These are phyloP conservation scores for Yarrowia porcina DNA, from an alignment of 805 yeast species.

Conservation along the genomic window DNA sequence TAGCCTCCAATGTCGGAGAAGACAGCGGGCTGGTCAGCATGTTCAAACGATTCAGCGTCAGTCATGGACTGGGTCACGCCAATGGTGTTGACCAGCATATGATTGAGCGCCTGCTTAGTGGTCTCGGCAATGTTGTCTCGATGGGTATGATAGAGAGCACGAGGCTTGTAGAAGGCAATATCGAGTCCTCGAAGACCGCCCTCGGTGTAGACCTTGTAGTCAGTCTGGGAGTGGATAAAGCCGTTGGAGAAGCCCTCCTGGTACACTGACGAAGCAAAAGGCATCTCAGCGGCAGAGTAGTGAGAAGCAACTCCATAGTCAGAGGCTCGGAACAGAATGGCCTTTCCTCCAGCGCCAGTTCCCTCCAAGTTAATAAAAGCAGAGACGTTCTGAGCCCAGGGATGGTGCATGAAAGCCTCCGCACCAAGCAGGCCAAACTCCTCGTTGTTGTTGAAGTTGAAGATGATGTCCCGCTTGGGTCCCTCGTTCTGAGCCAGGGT, in stretches of 20 bases:
- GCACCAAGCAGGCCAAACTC: constrained; percentile 89
- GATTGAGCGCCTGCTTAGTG: constrained; percentile 70
- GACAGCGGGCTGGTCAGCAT: constrained; percentile 44
- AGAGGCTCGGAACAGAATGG: constrained; percentile 78
- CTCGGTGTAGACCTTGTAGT: constrained; percentile 64
- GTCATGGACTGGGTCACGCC: constrained; percentile 55
- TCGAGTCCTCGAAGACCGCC: constrained; percentile 81
- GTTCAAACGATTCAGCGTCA: constrained; percentile 37
- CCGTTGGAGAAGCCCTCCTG: constrained; percentile 82
- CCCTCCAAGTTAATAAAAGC: constrained; percentile 80
- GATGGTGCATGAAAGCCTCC: constrained; percentile 63
- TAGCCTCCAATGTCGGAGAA: constrained; percentile 63
- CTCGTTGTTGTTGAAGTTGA: constrained; percentile 87
- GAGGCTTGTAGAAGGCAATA: constrained; percentile 82
- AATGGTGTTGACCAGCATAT: constrained; percentile 71
- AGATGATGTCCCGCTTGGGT: constrained; percentile 68
- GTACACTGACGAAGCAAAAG: constrained; percentile 75
- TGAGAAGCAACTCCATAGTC: constrained; percentile 67
- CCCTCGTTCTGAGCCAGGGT: constrained; percentile 38
- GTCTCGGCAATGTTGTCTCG: constrained; percentile 66
- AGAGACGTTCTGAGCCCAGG: constrained; percentile 60
- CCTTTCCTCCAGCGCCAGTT: constrained; percentile 86
- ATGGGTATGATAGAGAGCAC: constrained; percentile 77
- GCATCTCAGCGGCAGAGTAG: constrained; percentile 49
- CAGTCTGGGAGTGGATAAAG: constrained; percentile 76